Base-by-base conservation (phyloP, 441 rosid genomes). In the Adansonia gregorii region DNA sequence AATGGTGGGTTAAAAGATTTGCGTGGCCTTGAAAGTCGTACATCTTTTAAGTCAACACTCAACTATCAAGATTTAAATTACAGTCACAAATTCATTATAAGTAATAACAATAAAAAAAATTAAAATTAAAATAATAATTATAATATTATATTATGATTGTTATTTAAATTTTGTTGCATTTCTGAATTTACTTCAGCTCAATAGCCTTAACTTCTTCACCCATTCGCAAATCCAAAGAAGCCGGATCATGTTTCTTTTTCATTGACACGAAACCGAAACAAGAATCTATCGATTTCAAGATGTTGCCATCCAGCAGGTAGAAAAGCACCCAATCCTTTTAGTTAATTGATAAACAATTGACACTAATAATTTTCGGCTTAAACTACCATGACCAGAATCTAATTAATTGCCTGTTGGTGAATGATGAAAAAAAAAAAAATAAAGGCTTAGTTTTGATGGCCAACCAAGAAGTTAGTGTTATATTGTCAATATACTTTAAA, bases 231-330 rank as follows among this genome's bases (percentile, higher is more conserved):
- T 27, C 35, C 77, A 58, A 20, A 67, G 76, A 49, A 79, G 70
- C 55, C 59, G 87, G 87, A 79, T 80, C 84, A 2, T 79, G 85
- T 49, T 80, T 45, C 77, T 27, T 80, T 79, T 74, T 78, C 73
- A 15, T 61, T 31, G 70, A 43, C 65, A 79, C 66, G 78, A 11
- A 73, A 60, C 22, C 22, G 1, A 39, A 39, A 5, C 43, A 8
- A 6, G 41, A 27, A 27, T 27, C 35, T 27, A 27, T 27, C 35
- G 2, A 27, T 27, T 27, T 27, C 35, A 27, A 27, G 35, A 27
- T 27, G 35, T 27, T 27, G 35, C 35, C 35, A 27, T 27, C 35
- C 35, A 27, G 35, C 35, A 27, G 52, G 49, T 22, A 39, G 17
- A 39, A 39, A 64, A 15, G 2, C 10, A 67, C 12, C 24, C 24